Evolutionary conservation across 352 stramenopile species (phyloP).

Genomic region (Phytophthora syringae): DNA sequence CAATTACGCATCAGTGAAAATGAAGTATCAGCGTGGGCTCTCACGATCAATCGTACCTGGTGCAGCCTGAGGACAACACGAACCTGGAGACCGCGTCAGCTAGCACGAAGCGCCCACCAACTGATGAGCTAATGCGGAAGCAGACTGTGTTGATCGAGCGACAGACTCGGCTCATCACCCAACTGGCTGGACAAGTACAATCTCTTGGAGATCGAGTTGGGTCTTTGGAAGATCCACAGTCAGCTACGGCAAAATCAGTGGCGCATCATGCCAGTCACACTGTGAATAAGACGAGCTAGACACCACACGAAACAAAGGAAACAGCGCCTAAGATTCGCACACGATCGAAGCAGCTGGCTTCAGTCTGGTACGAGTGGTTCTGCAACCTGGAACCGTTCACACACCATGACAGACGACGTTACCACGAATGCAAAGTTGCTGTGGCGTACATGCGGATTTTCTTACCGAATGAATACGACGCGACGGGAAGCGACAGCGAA

Average conservation of each 20-base stretch:
- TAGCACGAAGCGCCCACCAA: not conserved
- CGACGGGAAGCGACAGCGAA: not conserved
- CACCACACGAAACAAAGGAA: no score
- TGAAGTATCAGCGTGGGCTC: not conserved
- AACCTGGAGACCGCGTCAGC: not conserved
- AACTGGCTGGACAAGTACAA: not conserved
- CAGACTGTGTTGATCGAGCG: not conserved
- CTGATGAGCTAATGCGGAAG: not conserved
- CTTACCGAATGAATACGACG: conserved; percentile 9
- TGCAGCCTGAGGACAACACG: not conserved
- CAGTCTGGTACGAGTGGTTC: conserved; percentile 12
- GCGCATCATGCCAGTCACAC: not conserved
- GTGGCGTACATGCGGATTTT: conserved; percentile 6
- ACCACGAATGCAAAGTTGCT: conserved; percentile 10
- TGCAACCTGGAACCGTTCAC: not conserved
- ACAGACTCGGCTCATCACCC: not conserved
- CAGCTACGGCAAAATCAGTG: not conserved
- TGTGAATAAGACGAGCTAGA: no score
- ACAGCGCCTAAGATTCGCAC: not conserved
- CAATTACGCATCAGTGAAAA: not conserved
- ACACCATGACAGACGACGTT: not conserved
- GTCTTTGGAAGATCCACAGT: not conserved
- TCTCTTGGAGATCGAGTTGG: not conserved
- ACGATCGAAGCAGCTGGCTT: not conserved
- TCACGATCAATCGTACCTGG: not conserved